Percentiles rank a stretch among this genome's conserved stretches.
Evolutionary conservation across 2,329 filamentous ascomycete species (phyloP).

Genomic region (Seiridium cupressi): DNA sequence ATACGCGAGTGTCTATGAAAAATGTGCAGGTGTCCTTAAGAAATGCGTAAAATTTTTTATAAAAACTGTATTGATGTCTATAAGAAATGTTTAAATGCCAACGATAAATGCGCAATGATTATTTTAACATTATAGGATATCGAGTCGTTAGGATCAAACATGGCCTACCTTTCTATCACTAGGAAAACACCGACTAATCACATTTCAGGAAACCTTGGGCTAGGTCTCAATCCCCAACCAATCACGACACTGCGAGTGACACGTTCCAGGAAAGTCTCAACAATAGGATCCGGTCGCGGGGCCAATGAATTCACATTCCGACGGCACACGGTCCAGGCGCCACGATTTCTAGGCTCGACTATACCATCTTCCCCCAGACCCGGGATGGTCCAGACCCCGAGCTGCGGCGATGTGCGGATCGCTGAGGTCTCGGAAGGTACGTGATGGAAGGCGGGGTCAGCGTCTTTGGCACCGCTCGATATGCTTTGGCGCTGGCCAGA

Average conservation of each 20-base stretch:
- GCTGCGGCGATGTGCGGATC: not conserved
- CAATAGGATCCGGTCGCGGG: not conserved
- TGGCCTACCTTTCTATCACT: too few relatives aligned
- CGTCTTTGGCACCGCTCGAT: not conserved
- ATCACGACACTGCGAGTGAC: not conserved
- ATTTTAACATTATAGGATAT: too few relatives aligned
- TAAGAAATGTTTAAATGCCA: too few relatives aligned
- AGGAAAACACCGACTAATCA: too few relatives aligned
- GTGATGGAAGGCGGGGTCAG: not conserved
- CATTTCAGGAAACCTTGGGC: too few relatives aligned
- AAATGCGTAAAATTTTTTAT: too few relatives aligned
- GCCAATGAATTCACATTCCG: not conserved
- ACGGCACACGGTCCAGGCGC: not conserved
- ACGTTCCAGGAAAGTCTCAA: not conserved
- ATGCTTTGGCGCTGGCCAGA: not conserved
- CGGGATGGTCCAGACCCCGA: too few relatives aligned
- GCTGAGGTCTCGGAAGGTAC: not conserved
- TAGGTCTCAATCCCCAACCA: not conserved
- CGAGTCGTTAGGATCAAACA: too few relatives aligned
- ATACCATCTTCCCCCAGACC: not conserved
- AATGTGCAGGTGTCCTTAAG: too few relatives aligned
- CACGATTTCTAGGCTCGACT: not conserved
- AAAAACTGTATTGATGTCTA: too few relatives aligned
- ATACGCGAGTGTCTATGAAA: too few relatives aligned
- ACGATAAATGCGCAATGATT: too few relatives aligned